Percentiles rank a stretch among this genome's conserved stretches.
These are phyloP conservation scores for Kodamaea suecica DNA, from an alignment of 1,139 yeast species.

Conservation along the genomic window DNA sequence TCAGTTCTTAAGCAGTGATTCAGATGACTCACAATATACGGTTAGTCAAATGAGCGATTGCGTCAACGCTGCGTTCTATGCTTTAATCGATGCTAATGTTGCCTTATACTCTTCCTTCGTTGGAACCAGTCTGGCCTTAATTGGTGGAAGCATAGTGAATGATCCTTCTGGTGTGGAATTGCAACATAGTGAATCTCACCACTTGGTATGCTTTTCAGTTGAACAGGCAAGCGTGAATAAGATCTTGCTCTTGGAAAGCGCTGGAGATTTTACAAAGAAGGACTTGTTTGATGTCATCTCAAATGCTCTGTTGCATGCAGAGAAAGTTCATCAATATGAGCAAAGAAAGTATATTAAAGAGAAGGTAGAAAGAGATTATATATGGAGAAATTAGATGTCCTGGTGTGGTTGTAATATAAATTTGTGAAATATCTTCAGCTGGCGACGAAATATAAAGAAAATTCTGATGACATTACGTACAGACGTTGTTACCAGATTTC, in stretches of 20 bases:
- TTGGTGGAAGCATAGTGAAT: constrained; percentile 29
- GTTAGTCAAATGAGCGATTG: constrained; percentile 65
- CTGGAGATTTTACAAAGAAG: constrained; percentile 62
- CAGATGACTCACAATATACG: constrained; percentile 24
- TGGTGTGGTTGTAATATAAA: too few species aligned
- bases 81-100: constrained; percentile 76
- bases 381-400: constrained; percentile 46
- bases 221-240: constrained; percentile 50
- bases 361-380: constrained; percentile 51
- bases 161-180: constrained; percentile 46
- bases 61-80: constrained; percentile 68
- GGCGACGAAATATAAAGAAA: too few species aligned
- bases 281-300: constrained; percentile 51
- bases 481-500: too few species aligned
- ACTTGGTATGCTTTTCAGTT: constrained; percentile 63
- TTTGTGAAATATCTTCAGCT: too few species aligned
- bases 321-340: constrained; percentile 43
- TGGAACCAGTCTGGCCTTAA: constrained; percentile 47
- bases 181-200: constrained; percentile 52
- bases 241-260: constrained; percentile 64
- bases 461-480: too few species aligned
- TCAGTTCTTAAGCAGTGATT: constrained; percentile 61
- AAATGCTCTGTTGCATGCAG: constrained; percentile 45
- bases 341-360: constrained; percentile 46
- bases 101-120: constrained; percentile 62